Conservation (phyloP, 495 filamentous ascomycete genomes). For the Cenococcum geophilum region DNA sequence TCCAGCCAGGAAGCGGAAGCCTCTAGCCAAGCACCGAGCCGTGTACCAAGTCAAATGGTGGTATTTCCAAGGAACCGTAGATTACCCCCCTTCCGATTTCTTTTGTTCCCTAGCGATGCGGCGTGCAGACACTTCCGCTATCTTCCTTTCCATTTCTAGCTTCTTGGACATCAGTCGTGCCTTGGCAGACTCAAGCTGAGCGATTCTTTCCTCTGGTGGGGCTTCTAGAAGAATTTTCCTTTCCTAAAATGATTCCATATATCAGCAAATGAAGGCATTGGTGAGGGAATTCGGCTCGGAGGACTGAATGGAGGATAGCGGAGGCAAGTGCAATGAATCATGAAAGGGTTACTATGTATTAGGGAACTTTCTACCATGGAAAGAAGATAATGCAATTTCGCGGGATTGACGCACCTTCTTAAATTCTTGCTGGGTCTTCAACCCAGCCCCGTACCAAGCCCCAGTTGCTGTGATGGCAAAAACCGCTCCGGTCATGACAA, state of each 20-base stretch:
- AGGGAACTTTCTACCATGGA: not conserved
- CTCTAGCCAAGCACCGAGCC: no score
- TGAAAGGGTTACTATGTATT: no score
- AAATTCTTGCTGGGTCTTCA: conserved; percentile 49
- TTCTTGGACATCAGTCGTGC: not conserved
- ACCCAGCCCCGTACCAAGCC: conserved; percentile 51
- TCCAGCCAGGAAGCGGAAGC: no score
- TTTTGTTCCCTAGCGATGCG: not conserved
- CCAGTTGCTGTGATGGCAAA: conserved; percentile 47
- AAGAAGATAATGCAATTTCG: not conserved
- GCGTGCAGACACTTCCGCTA: not conserved
- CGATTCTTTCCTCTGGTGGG: conserved; percentile 50
- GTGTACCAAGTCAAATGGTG: no score
- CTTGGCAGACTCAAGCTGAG: conserved; percentile 39
- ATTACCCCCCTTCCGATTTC: not conserved
- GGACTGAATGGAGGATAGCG: not conserved
- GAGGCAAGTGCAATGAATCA: not conserved
- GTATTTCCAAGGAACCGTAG: no score
- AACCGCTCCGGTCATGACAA: conserved; percentile 46
- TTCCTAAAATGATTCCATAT: conserved; percentile 10
- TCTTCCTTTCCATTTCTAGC: conserved; percentile 7
- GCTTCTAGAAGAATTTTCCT: conserved; percentile 35
- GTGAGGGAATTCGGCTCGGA: not conserved
- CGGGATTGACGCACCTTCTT: conserved; percentile 26
- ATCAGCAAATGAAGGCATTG: not conserved